Evolutionary conservation across 257 asterid species (phyloP).

Genomic region (Ehretia macrophylla): DNA sequence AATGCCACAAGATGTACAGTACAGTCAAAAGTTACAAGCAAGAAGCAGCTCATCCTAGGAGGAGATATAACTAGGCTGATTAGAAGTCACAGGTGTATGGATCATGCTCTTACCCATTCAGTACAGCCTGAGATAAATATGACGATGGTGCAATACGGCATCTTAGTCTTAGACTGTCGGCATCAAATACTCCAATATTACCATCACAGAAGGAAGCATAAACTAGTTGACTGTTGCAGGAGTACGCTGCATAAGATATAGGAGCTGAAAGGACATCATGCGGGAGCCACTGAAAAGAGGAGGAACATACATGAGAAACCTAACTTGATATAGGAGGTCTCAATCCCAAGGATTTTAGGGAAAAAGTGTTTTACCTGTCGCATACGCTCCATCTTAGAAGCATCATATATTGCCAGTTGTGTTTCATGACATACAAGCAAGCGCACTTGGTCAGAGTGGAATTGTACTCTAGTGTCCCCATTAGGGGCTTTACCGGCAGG

Average conservation of each 20-base stretch:
- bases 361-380: slow-evolving; percentile 59
- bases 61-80: too few species aligned
- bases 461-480: slow-evolving; percentile 95
- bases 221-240: slow-evolving; percentile 89
- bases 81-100: too few species aligned
- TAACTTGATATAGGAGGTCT: neutral
- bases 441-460: slow-evolving; percentile 76
- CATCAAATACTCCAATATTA: slow-evolving; percentile 78
- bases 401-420: slow-evolving; percentile 84
- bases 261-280: slow-evolving; percentile 89
- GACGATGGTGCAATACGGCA: slow-evolving; percentile 85
- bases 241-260: slow-evolving; percentile 81
- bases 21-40: too few species aligned
- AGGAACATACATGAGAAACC: slow-evolving; percentile 11
- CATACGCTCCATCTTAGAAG: slow-evolving; percentile 81
- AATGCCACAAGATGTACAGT: too few species aligned
- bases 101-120: slow-evolving; percentile 52
- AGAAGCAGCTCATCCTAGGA: neutral
- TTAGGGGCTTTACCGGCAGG: slow-evolving; percentile 84
- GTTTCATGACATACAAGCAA: slow-evolving; percentile 88
- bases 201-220: slow-evolving; percentile 91
- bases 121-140: slow-evolving; percentile 33
- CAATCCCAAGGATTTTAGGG: neutral
- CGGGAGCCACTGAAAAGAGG: slow-evolving; percentile 89
- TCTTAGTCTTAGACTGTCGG: slow-evolving; percentile 79